These are phyloP conservation scores for Zymoseptoria tritici DNA, from an alignment of 2,329 filamentous ascomycete genomes.

Conservation along the genomic window DNA sequence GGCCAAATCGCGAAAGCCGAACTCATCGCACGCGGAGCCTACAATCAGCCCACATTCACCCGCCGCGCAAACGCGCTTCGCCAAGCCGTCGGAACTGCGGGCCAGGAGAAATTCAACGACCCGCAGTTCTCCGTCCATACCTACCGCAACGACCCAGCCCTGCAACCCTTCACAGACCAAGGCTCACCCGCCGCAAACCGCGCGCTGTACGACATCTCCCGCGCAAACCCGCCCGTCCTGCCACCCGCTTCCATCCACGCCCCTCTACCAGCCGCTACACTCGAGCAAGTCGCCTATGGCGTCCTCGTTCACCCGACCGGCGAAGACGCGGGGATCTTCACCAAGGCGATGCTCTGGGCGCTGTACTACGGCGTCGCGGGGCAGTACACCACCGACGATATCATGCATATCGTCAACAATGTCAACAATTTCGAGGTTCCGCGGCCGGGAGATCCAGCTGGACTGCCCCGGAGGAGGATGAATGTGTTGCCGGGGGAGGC, in stretches of 20 bases:
- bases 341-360: constrained; percentile 4
- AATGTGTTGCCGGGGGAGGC: not conserved
- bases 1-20: constrained; percentile 7
- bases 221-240: not conserved
- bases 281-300: constrained; percentile 3
- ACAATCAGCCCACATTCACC: not conserved
- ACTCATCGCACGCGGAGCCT: constrained; percentile 4
- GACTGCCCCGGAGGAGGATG: not conserved
- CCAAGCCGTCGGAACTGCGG: not conserved
- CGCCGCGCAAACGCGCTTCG: not conserved
- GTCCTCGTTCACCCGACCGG: constrained; percentile 6
- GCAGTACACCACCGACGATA: not conserved
- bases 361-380: not conserved
- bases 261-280: not conserved
- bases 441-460: no score
- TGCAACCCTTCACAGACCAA: not conserved
- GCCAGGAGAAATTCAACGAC: not conserved
- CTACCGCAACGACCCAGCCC: not conserved
- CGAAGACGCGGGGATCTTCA: constrained; percentile 6
- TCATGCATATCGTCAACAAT: not conserved
- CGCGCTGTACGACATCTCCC: not conserved
- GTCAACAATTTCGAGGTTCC: not conserved
- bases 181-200: not conserved
- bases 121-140: not conserved
- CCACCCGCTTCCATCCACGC: not conserved